Evolutionary conservation across 768 basidiomycete species (phyloP).

Genomic region (Xanthoconium stramineum): DNA sequence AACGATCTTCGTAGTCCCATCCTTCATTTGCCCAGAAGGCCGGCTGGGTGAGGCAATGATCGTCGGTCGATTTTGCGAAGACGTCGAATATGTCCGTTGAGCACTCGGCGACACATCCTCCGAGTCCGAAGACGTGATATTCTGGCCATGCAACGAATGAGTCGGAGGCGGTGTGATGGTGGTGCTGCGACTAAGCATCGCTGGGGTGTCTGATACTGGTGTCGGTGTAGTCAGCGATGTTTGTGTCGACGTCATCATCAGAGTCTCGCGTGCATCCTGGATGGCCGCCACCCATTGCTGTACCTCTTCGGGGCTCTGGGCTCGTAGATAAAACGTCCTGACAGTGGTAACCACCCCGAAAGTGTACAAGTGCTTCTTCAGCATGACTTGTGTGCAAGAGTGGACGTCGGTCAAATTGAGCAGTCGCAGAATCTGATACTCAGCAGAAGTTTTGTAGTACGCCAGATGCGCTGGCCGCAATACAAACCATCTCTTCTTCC

Average conservation of each 20-base stretch:
- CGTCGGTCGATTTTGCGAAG: constrained; percentile 43
- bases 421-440: constrained; percentile 88
- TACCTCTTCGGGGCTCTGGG: constrained; percentile 66
- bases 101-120: constrained; percentile 60
- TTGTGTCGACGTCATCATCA: constrained; percentile 62
- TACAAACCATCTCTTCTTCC: constrained; percentile 99
- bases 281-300: constrained; percentile 82
- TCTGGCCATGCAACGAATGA: constrained; percentile 40
- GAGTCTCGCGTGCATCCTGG: constrained; percentile 66
- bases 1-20: constrained; percentile 69
- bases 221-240: constrained; percentile 52
- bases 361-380: constrained; percentile 86
- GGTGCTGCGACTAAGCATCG: constrained; percentile 26
- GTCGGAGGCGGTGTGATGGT: constrained; percentile 48
- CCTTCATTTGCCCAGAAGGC: constrained; percentile 37
- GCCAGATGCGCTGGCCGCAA: constrained; percentile 87
- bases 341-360: constrained; percentile 90
- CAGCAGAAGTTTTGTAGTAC: constrained; percentile 94
- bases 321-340: constrained; percentile 90
- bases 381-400: constrained; percentile 78
- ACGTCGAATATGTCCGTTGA: constrained; percentile 40
- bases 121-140: constrained; percentile 74
- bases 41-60: constrained; percentile 45
- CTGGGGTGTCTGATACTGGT: constrained; percentile 42
- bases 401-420: constrained; percentile 87